phyloP scores from a whole-genome alignment of 805 yeast genomes.

The Wilhelminamyces savonicus region DNA sequence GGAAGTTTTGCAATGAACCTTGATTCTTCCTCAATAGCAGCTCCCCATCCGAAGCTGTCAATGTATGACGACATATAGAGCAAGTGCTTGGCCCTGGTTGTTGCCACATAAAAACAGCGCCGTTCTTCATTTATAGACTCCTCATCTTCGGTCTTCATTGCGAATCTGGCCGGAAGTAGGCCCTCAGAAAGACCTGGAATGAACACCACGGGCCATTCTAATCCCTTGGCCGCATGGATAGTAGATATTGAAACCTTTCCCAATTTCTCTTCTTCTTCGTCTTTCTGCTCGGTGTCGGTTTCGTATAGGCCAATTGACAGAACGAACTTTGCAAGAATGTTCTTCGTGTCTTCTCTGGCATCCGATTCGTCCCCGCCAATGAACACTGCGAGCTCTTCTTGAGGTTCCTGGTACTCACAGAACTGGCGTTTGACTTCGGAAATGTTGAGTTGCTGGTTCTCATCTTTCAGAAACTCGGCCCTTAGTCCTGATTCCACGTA shows the following conservation, averaged over 20 bases:
- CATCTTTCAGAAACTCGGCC: constrained; percentile 19
- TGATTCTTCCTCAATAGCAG: not conserved
- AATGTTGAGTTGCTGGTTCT: constrained; percentile 28
- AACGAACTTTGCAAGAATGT: constrained; percentile 18
- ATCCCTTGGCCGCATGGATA: constrained; percentile 87
- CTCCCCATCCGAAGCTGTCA: constrained; percentile 1
- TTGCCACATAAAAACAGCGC: constrained; percentile 80
- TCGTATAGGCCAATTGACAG: constrained; percentile 31
- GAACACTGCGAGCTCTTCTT: constrained; percentile 10
- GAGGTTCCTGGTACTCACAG: constrained; percentile 25
- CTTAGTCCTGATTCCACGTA: constrained; percentile 23
- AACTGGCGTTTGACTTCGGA: constrained; percentile 34
- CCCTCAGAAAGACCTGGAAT: constrained; percentile 69
- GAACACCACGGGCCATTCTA: constrained; percentile 93
- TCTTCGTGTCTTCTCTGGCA: constrained; percentile 7
- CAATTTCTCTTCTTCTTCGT: constrained; percentile 5
- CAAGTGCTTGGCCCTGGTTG: constrained; percentile 70
- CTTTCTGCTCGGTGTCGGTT: constrained; percentile 14
- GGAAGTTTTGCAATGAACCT: not conserved
- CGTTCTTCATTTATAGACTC: constrained; percentile 63
- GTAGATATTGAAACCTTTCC: constrained; percentile 55
- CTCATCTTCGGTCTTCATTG: constrained; percentile 21
- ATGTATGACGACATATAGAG: constrained; percentile 39
- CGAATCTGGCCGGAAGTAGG: constrained; percentile 54
- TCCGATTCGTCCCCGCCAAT: constrained; percentile 5